Conservation (phyloP, 345 rosid species). For the Populus davidiana region DNA sequence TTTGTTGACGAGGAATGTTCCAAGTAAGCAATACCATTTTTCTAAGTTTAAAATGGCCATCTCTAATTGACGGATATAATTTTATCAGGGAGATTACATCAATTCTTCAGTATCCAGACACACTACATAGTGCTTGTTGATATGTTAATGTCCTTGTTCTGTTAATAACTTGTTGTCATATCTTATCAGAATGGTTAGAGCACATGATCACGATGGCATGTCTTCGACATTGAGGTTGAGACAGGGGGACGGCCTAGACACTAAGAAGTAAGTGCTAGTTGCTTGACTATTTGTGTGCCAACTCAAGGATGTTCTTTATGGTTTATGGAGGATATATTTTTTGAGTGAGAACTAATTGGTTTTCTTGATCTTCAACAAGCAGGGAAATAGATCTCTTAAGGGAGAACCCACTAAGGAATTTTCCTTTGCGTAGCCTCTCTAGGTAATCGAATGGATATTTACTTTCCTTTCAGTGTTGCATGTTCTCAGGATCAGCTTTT, state of each 20-base stretch:
- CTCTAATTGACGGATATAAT: neutral
- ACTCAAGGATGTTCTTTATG: neutral
- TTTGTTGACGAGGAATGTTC: slow-evolving; percentile 70
- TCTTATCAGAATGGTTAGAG: slow-evolving; percentile 23
- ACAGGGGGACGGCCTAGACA: slow-evolving; percentile 37
- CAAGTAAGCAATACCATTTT: slow-evolving; percentile 46
- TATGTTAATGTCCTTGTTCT: neutral
- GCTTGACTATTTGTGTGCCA: neutral
- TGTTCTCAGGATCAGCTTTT: slow-evolving; percentile 38
- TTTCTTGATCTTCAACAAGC: slow-evolving; percentile 9
- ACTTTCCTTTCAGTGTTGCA: neutral
- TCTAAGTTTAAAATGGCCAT: neutral
- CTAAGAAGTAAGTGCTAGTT: slow-evolving; percentile 37
- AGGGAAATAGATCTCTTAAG: slow-evolving; percentile 78
- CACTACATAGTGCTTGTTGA: neutral
- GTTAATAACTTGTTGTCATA: neutral
- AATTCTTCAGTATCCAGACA: neutral
- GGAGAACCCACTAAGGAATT: slow-evolving; percentile 78
- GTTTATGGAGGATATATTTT: neutral
- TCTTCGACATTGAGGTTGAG: slow-evolving; percentile 38
- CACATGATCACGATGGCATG: slow-evolving; percentile 18
- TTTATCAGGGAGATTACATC: neutral
- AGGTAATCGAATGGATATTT: slow-evolving; percentile 32
- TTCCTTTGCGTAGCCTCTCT: slow-evolving; percentile 67
- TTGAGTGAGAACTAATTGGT: neutral